Evolutionary conservation across 1,284 basidiomycete species (phyloP), one percentile per base, ranked within the genome.

Genomic region (Moniliella sp.): DNA sequence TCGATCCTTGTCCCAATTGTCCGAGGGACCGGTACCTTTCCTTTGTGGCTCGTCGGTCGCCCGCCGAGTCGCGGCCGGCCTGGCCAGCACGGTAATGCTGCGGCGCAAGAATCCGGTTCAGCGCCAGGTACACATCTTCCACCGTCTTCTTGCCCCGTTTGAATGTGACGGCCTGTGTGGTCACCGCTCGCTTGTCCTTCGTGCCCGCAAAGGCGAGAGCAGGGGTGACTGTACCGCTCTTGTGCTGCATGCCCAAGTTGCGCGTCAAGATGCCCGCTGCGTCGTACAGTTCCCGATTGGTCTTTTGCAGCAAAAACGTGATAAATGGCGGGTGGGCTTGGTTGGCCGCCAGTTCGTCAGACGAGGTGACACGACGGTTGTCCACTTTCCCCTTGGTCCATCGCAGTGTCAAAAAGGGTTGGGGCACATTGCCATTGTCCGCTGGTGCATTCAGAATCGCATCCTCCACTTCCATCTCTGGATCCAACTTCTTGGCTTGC

Each of bases 161-260:
- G 10, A 94, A 61, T 4, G 80, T 78, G 8, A 94, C 82, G 0
- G 82, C 72, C 59, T 99, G 91, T 1, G 82, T 75, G 0, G 88
- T 97, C 4, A 94, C 80, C 0, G 82, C 88, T 26, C 91, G 76
- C 61, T 94, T 97, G 64, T 99, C 91, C 60, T 99, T 99, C 2
- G 91, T 99, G 0, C 91, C 91, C 3, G 84, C 82, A 9, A 88
- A 77, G 11, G 75, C 72, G 3, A 97, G 66, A 46, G 88, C 81
- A 57, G 76, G 81, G 18, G 33, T 33, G 7, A 36, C 36, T 5
- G 39, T 31, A 25, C 44, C 30, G 2, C 36, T 39, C 12, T 37
- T 38, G 4, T 32, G 37, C 19, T 36, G 27, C 0, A 57, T 33
- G n/a, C 39, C 31, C 15, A 49, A 75, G 69, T 36, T 36, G 16